A percentile compares a stretch with the other conserved stretches of the same genome.
These are phyloP conservation scores for Pseudogymnoascus sp. DNA, from an alignment of 2,329 filamentous ascomycete species.

Conservation along the genomic window DNA sequence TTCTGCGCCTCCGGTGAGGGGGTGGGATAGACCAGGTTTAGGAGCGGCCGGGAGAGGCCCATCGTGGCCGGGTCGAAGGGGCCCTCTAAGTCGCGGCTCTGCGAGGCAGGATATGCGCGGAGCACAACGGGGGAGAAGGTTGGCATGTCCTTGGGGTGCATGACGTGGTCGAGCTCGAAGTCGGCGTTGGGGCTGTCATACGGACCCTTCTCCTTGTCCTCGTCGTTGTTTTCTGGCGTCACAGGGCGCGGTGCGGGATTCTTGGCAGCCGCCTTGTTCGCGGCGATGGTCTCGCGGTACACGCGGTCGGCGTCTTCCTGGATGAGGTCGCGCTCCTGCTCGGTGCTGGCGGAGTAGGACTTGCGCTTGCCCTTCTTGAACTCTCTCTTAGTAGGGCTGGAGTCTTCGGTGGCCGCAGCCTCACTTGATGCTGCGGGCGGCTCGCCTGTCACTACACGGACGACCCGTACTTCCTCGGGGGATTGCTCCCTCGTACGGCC, in stretches of 20 bases:
- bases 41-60: slow-evolving; percentile 37
- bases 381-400: not conserved
- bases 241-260: slow-evolving; percentile 41
- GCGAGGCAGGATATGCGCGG: slow-evolving; percentile 13
- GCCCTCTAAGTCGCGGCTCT: slow-evolving; percentile 22
- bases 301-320: slow-evolving; percentile 51
- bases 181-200: slow-evolving; percentile 58
- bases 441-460: not conserved
- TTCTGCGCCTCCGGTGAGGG: slow-evolving; percentile 41
- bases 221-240: slow-evolving; percentile 39
- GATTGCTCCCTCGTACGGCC: not conserved
- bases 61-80: slow-evolving; percentile 15
- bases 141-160: slow-evolving; percentile 45
- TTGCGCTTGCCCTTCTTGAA: slow-evolving; percentile 13
- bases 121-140: slow-evolving; percentile 24
- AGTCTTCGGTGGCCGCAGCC: not conserved
- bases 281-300: slow-evolving; percentile 49
- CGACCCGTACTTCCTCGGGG: not conserved
- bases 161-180: slow-evolving; percentile 52
- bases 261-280: slow-evolving; percentile 42
- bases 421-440: not conserved
- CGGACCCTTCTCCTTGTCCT: slow-evolving; percentile 36
- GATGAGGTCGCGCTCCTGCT: slow-evolving; percentile 35
- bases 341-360: slow-evolving; percentile 14
- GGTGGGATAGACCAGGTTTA: slow-evolving; percentile 57